Conservation (phyloP, 2,329 filamentous ascomycete genomes). For the Penicillium psychrosexuale region DNA sequence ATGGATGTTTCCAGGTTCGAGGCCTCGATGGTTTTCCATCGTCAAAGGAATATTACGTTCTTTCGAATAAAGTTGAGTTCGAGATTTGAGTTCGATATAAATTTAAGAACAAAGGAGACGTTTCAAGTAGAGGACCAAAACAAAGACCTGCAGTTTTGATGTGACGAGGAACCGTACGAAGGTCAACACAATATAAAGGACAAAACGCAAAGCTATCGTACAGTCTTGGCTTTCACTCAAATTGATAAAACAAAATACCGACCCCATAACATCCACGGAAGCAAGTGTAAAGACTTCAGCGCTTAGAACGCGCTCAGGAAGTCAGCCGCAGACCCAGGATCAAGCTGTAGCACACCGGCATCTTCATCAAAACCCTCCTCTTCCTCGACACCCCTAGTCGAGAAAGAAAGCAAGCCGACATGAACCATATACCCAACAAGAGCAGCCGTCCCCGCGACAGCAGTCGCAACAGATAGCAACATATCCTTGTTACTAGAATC, state of each 20-base stretch:
- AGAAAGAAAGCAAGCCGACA: conserved; percentile 27
- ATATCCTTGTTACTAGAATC: conserved; percentile 33
- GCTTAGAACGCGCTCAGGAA: conserved; percentile 11
- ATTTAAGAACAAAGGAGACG: neutral
- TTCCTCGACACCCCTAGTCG: neutral
- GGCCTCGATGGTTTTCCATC: neutral
- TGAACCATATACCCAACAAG: conserved; percentile 39
- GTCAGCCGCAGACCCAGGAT: conserved; percentile 16
- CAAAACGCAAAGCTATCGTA: conserved; percentile 8
- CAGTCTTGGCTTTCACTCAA: conserved; percentile 4
- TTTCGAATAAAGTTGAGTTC: neutral
- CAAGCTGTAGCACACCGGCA: neutral
- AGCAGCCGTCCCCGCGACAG: conserved; percentile 33
- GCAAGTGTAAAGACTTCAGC: neutral
- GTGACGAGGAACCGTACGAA: neutral
- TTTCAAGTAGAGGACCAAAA: neutral
- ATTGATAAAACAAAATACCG: neutral
- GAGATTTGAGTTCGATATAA: too few species aligned
- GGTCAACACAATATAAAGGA: neutral
- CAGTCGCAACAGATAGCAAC: conserved; percentile 36
- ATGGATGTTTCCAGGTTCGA: neutral
- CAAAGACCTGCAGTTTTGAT: neutral
- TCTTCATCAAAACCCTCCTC: conserved; percentile 15
- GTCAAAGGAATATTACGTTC: neutral
- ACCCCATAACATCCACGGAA: neutral